A percentile compares a stretch with the other conserved stretches of the same genome.
phyloP scores from a whole-genome alignment of 306 rosid genomes.

The Pterocarpus macrocarpus region DNA sequence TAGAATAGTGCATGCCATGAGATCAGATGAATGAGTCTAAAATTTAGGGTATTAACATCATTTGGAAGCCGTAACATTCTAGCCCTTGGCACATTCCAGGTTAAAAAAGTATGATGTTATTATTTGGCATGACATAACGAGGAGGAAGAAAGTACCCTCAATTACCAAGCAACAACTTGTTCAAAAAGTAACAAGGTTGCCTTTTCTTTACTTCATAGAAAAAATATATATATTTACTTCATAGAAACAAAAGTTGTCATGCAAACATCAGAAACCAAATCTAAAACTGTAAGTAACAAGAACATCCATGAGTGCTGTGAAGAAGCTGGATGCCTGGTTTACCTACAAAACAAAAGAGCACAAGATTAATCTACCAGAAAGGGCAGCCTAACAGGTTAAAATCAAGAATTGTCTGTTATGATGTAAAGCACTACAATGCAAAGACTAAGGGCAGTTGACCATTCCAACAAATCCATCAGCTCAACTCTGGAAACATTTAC shows the following conservation, averaged over 20 bases:
- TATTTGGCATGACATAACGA: slow-evolving; percentile 31
- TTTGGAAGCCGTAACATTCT: slow-evolving; percentile 16
- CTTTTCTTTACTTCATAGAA: slow-evolving; percentile 5
- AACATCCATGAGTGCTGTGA: slow-evolving; percentile 42
- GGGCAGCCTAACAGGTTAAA: too few species aligned
- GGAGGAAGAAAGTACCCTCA: slow-evolving; percentile 9
- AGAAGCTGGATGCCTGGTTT: slow-evolving; percentile 36
- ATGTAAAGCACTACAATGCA: slow-evolving; percentile 39
- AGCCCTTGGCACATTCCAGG: not conserved
- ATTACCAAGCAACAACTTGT: slow-evolving; percentile 35
- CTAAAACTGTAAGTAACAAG: slow-evolving; percentile 30
- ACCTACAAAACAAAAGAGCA: slow-evolving; percentile 51
- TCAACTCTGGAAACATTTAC: slow-evolving; percentile 3
- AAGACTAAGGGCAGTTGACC: slow-evolving; percentile 19
- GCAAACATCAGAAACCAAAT: slow-evolving; percentile 43
- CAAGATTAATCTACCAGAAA: not conserved
- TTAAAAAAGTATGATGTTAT: slow-evolving; percentile 11
- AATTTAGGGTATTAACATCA: slow-evolving; percentile 7
- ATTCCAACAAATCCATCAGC: not conserved
- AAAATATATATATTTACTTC: too few species aligned
- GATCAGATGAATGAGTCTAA: not conserved
- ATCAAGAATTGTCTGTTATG: not conserved
- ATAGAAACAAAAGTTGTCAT: not conserved
- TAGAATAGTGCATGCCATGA: slow-evolving; percentile 6
- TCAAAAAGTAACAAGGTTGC: slow-evolving; percentile 7